Evolutionary conservation across 1,139 yeast genomes (phyloP), one percentile per base, ranked within the genome.

Genomic region (Chernovozyma sophiae-reginae): DNA sequence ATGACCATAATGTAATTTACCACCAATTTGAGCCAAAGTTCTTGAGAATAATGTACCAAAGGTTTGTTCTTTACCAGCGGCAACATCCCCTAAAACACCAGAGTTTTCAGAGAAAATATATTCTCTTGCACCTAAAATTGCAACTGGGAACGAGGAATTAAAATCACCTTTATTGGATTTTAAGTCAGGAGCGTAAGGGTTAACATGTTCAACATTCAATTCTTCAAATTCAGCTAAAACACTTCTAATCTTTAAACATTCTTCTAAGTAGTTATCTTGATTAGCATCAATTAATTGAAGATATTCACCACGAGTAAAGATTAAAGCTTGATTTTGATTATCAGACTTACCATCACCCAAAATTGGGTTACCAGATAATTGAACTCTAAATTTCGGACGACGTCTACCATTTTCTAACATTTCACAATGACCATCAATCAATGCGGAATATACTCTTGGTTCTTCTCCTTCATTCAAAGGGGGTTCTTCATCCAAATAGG

Each of bases 11-110:
- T 92, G 98, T 64, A 92, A 80, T 62, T 92, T 92, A 73, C 97
- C 97, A 69, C 98, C 98, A 68, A 92, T 84, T 72, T 90, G 97
- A 45, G 98, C 94, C 66, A 92, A 74, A 35, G 97, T 92, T 77
- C 98, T 86, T 30, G 97, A 95, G 58, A 92, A 92, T 62, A 92
- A 73, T 11, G 98, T 92, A 81, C 98, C 98, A 61, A 92, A 92
- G 51, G 98, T 92, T 68, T 92, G 98, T 77, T 92, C 98, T 73
- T 92, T 92, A 79, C 97, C 98, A 49, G 98, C 98, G 54, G 98
- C 98, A 64, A 92, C 95, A 68, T 92, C 98, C 82, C 98, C 98
- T 52, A 92, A 77, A 56, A 92, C 86, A 84, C 98, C 98, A 49
- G 96, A 85, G 72, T 90, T 92, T 68, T 92, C 98, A 45, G 97